Evolutionary conservation across 768 basidiomycete genomes (phyloP).

Genomic region (Lactifluus hygrophoroides): DNA sequence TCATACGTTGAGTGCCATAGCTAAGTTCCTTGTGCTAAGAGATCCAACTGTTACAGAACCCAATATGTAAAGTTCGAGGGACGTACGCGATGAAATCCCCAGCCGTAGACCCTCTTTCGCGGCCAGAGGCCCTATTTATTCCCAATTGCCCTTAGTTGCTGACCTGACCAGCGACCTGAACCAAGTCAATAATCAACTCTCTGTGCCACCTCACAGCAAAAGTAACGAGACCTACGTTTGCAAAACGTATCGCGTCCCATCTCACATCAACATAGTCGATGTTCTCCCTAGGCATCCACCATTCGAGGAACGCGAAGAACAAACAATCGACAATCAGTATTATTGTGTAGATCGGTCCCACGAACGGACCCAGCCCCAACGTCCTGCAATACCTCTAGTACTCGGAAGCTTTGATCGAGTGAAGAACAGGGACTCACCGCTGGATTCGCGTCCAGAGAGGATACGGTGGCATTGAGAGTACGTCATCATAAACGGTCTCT

Average conservation of each 20-base stretch:
- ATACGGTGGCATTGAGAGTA: slow-evolving; percentile 49
- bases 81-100: neutral
- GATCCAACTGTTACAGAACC: neutral
- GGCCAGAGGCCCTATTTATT: neutral
- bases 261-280: slow-evolving; percentile 64
- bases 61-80: neutral
- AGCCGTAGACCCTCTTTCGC: neutral
- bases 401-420: neutral
- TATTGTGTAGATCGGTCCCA: slow-evolving; percentile 79
- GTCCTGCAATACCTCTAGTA: slow-evolving; percentile 39
- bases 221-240: slow-evolving; percentile 23
- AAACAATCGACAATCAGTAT: slow-evolving; percentile 86
- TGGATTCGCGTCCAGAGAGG: slow-evolving; percentile 73
- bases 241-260: slow-evolving; percentile 43
- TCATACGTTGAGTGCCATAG: neutral
- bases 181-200: neutral
- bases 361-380: slow-evolving; percentile 67
- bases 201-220: no score
- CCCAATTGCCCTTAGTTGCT: neutral
- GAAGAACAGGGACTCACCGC: slow-evolving; percentile 38
- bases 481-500: slow-evolving; percentile 71
- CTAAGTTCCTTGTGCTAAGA: neutral
- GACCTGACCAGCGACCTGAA: slow-evolving; percentile 5
- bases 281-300: slow-evolving; percentile 68
- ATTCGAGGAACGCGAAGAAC: slow-evolving; percentile 80